Evolutionary conservation across 768 basidiomycete genomes (phyloP).

Genomic region (Strobilomyces dryophilus): DNA sequence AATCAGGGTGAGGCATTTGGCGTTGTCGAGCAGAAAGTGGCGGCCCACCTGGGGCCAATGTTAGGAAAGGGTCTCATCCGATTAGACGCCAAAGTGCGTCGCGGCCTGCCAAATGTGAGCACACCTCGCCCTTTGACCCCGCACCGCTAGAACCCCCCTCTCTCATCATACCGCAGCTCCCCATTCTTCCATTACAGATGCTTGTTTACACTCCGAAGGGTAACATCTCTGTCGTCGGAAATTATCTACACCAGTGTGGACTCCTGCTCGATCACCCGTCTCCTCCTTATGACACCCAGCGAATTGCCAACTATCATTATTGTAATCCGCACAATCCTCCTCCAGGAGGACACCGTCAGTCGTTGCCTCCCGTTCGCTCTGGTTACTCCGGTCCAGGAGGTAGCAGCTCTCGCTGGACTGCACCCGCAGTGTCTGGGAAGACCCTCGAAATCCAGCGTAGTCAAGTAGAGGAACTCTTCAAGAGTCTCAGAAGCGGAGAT

Average conservation of each 20-base stretch:
- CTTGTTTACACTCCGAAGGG: constrained; percentile 93
- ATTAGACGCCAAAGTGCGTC: constrained; percentile 71
- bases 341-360: constrained; percentile 54
- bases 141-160: constrained; percentile 14
- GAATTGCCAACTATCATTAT: constrained; percentile 64
- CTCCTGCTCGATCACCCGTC: constrained; percentile 80
- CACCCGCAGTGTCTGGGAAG: constrained; percentile 57
- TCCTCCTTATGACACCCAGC: constrained; percentile 58
- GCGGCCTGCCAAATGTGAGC: constrained; percentile 60
- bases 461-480: constrained; percentile 93
- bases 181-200: constrained; percentile 79
- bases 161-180: constrained; percentile 47
- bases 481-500: constrained; percentile 80
- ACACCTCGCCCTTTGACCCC: constrained; percentile 14
- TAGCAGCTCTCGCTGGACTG: constrained; percentile 47
- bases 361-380: constrained; percentile 39
- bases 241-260: constrained; percentile 62
- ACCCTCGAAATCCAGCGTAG: constrained; percentile 88
- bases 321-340: constrained; percentile 88
- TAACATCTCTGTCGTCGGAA: constrained; percentile 80
- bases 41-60: constrained; percentile 75
- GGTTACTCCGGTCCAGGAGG: constrained; percentile 39
- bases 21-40: constrained; percentile 84
- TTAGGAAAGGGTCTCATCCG: constrained; percentile 80
- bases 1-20: constrained; percentile 66